Evolutionary conservation across 2,329 filamentous ascomycete genomes (phyloP), one percentile per base, ranked within the genome.

Genomic region (Endothia cerciana): DNA sequence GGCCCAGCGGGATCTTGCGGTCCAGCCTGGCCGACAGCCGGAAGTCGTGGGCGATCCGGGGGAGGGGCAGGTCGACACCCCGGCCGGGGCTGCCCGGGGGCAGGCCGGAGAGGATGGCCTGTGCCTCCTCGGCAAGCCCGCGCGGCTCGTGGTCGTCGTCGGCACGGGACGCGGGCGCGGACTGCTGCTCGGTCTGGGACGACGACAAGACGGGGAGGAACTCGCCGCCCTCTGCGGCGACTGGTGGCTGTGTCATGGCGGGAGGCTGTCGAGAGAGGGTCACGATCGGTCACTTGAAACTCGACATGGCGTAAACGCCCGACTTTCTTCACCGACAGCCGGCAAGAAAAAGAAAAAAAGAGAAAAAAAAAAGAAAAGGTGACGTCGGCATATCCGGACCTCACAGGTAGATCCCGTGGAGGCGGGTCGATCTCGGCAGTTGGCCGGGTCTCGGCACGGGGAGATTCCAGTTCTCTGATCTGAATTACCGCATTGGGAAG

Each of bases 21-120:
- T 69, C 61, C 33, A 69, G 65, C 47, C 58, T 28, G 36, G 63
- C 67, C 62, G 66, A 41, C 60, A 69, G 65, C 43, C 68, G 66
- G 40, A 69, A 69, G 53, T 69, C 68, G 47, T 62, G 64, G 36
- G 40, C 64, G 25, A 69, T 30, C 11, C 62, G 15, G 17, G 68
- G 66, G 15, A 56, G 22, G 1, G 66, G 66, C 38, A 69, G 62
- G 8, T 43, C 19, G 47, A 66, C 67, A 22, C 45, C 65, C 25
- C 30, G 64, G 7, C 53, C 64, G n/a, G 68, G 62, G n/a, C 61
- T 60, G 38, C 49, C 59, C n/a, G 58, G 25, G 10, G 66, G 43
- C 17, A 69, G 65, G 4, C 64, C 56, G n/a, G 60, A 63, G 33
- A 60, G 45, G 47, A 68, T 66, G 13, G 33, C 8, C 40, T 64